These are phyloP conservation scores for Hanseniaspora gamundiae DNA, from an alignment of 1,139 yeast genomes.

Conservation along the genomic window DNA sequence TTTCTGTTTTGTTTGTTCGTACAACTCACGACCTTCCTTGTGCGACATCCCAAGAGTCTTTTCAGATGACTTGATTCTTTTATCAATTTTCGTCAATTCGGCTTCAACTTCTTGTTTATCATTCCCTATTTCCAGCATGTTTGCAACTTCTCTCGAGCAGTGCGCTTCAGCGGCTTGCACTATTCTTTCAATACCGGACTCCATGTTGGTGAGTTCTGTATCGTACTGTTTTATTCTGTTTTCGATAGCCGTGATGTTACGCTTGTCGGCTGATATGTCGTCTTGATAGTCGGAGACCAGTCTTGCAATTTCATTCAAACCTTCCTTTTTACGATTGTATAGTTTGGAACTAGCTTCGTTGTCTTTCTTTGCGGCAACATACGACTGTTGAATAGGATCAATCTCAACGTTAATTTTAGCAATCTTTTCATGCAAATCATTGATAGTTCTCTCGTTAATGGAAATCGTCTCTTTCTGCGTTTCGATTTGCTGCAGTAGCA, in stretches of 20 bases:
- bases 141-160: constrained; percentile 27
- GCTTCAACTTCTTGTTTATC: constrained; percentile 26
- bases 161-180: constrained; percentile 7
- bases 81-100: constrained; percentile 27
- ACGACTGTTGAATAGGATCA: constrained; percentile 15
- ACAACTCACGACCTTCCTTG: constrained; percentile 30
- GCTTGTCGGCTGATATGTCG: background rate
- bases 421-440: constrained; percentile 18
- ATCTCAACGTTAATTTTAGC: constrained; percentile 14
- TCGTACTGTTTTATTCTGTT: background rate
- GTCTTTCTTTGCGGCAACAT: constrained; percentile 20
- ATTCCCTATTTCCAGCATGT: constrained; percentile 19
- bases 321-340: constrained; percentile 21
- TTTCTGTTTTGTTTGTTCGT: constrained; percentile 25
- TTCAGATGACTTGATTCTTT: constrained; percentile 28
- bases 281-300: background rate
- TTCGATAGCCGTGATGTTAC: background rate
- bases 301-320: constrained; percentile 22
- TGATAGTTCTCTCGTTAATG: constrained; percentile 19
- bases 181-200: background rate
- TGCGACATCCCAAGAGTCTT: constrained; percentile 32
- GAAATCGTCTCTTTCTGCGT: constrained; percentile 19
- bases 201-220: constrained; percentile 2
- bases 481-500: constrained; percentile 22
- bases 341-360: constrained; percentile 19